Percentiles rank a stretch among this genome's conserved stretches.
Conservation (phyloP, 2,329 filamentous ascomycete species). For the Colletotrichum sp. region DNA sequence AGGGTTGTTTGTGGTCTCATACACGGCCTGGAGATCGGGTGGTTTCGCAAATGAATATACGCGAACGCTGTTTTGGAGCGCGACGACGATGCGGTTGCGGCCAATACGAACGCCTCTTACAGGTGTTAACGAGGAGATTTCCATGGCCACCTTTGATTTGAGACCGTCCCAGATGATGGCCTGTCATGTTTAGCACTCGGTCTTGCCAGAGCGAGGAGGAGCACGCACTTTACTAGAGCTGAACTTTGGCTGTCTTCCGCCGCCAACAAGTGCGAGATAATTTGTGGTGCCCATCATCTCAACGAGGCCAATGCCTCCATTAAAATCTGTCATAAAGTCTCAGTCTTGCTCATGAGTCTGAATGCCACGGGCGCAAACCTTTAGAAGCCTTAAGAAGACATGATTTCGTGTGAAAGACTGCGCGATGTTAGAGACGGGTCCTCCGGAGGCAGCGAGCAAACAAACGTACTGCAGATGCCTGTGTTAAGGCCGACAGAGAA, state of each 20-base stretch:
- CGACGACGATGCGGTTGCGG: slow-evolving; percentile 77
- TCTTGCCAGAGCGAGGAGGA: not conserved
- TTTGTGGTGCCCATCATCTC: slow-evolving; percentile 89
- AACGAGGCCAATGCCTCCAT: slow-evolving; percentile 80
- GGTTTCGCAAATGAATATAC: slow-evolving; percentile 81
- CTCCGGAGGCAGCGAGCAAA: not conserved
- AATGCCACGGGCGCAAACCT: slow-evolving; percentile 32
- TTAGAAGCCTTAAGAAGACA: slow-evolving; percentile 69
- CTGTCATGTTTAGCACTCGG: slow-evolving; percentile 36
- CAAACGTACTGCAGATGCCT: slow-evolving; percentile 77
- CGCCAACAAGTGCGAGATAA: slow-evolving; percentile 88
- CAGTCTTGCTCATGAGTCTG: not conserved
- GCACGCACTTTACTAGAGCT: slow-evolving; percentile 77
- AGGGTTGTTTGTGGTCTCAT: slow-evolving; percentile 86
- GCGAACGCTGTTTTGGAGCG: slow-evolving; percentile 81
- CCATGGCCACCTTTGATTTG: slow-evolving; percentile 72
- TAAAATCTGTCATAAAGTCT: slow-evolving; percentile 64
- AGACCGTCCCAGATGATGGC: slow-evolving; percentile 92
- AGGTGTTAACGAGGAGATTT: slow-evolving; percentile 82
- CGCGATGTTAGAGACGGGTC: slow-evolving; percentile 28
- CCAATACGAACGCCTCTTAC: slow-evolving; percentile 78
- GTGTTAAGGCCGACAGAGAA: slow-evolving; percentile 88
- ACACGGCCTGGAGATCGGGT: slow-evolving; percentile 73
- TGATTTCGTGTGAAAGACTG: slow-evolving; percentile 76
- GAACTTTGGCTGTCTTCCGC: slow-evolving; percentile 84